Conservation (phyloP, 2,329 filamentous ascomycete species). For the Beauveria asiatica region DNA sequence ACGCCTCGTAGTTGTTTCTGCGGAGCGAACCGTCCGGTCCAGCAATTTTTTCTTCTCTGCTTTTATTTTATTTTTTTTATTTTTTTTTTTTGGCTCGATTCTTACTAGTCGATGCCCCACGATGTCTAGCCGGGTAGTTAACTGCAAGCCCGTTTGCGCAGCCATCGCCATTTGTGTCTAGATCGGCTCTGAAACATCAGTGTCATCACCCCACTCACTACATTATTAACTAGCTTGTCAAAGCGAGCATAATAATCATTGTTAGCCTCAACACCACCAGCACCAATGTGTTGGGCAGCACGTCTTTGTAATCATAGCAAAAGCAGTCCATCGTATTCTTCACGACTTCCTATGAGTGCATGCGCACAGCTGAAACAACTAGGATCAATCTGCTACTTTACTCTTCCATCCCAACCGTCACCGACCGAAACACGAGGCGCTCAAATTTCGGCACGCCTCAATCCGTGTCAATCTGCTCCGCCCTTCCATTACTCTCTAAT, state of each 20-base stretch:
- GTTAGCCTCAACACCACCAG: background rate
- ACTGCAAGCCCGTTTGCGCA: background rate
- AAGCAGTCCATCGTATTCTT: background rate
- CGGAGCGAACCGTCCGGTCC: slow-evolving; percentile 1
- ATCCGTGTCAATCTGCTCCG: background rate
- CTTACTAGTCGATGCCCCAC: background rate
- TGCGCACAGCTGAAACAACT: background rate
- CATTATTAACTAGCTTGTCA: background rate
- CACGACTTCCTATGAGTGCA: background rate
- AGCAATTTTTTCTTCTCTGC: too few relatives aligned
- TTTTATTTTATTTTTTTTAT: too few relatives aligned
- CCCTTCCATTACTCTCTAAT: slow-evolving; percentile 27
- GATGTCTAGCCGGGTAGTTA: background rate
- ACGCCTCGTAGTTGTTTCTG: too few relatives aligned
- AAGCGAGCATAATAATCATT: background rate
- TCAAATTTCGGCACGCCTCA: background rate
- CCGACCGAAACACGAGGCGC: background rate
- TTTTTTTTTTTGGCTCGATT: background rate
- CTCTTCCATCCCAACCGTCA: background rate
- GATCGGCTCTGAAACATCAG: background rate
- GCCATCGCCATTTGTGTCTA: background rate
- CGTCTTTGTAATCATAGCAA: background rate
- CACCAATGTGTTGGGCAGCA: background rate
- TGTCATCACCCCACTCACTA: background rate
- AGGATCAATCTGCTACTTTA: background rate